Base-by-base conservation (phyloP, 2,329 filamentous ascomycete genomes). In the Xenoacremonium recifei region DNA sequence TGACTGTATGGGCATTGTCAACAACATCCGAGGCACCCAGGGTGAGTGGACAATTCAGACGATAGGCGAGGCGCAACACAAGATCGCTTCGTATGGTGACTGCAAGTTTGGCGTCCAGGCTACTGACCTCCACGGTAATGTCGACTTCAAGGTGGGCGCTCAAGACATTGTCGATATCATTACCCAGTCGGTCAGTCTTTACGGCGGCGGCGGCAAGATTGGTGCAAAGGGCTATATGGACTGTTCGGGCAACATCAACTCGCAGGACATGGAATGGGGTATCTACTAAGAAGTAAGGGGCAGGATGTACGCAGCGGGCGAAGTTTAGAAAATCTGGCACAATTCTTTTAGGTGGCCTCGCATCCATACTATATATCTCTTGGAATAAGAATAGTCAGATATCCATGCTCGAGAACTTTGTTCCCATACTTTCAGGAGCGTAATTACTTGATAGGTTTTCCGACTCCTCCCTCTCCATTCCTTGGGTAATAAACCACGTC, bases 151-250 rank as follows among this genome's bases (percentile, higher is more conserved):
- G n/a, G 48, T 64, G 10, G 59, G 63, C 39, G 61, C 54, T 13
- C 61, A 67, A 52, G 63, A 69, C 41, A 51, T 66, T 29, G 55
- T 67, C 33, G 62, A 67, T 40, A 48, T 66, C 31, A 63, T 68
- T 43, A 57, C 50, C 27, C 50, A 62, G 3, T 44, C 62, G 0
- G 47, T 68, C 18, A 45, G 42, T 2, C 39, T 45, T 31, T 68
- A 60, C 50, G 60, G 58, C 6, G 45, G 52, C 6, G 42, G 36
- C 33, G 63, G 62, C 21, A 55, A 47, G 48, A 50, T 68, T 6
- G 64, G 62, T 10, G 58, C 62, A 35, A 66, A 60, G 54, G 66
- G 66, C 4, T 42, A 43, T 25, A 62, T 66, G 60, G 15, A 34
- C 4, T 64, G 64, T 41, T 41, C 49, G 18, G 62, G 61, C 7